Percentiles rank a stretch among this genome's conserved stretches.
Evolutionary conservation across 495 filamentous ascomycete species (phyloP).

Genomic region (Aspergillus panamensis): DNA sequence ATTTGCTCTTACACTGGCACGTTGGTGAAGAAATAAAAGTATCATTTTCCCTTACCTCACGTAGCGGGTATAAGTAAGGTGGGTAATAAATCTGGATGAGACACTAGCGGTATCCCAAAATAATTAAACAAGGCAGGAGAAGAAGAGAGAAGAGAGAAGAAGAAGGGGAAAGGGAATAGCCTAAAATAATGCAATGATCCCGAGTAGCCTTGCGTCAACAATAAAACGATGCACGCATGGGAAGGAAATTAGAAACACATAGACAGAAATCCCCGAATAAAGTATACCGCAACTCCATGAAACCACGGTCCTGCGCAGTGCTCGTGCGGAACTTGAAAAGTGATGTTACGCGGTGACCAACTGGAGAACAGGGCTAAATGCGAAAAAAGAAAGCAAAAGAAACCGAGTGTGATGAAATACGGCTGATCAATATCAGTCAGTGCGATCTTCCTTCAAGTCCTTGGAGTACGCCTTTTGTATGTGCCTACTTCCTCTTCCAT

Average conservation of each 20-base stretch:
- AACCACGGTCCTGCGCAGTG: slow-evolving; percentile 31
- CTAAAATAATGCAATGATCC: slow-evolving; percentile 7
- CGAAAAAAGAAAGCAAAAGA: background rate
- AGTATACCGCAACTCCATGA: slow-evolving; percentile 24
- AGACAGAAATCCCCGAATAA: slow-evolving; percentile 12
- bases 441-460: slow-evolving; percentile 43
- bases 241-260: slow-evolving; percentile 12
- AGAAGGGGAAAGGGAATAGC: background rate
- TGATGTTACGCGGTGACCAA: slow-evolving; percentile 7
- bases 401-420: background rate
- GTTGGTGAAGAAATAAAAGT: background rate
- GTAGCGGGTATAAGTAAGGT: slow-evolving; percentile 7
- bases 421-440: slow-evolving; percentile 24
- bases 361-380: background rate
- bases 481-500: slow-evolving; percentile 44
- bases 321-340: slow-evolving; percentile 17
- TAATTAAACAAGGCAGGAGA: slow-evolving; percentile 8
- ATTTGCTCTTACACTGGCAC: background rate
- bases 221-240: slow-evolving; percentile 10
- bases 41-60: slow-evolving; percentile 8
- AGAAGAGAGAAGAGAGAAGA: background rate
- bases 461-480: slow-evolving; percentile 45
- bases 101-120: slow-evolving; percentile 4
- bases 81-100: slow-evolving; percentile 4
- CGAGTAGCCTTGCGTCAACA: slow-evolving; percentile 6